These are phyloP conservation scores for Isochrysis galbana DNA, from an alignment of 78 protist genomes.

Conservation along the genomic window DNA sequence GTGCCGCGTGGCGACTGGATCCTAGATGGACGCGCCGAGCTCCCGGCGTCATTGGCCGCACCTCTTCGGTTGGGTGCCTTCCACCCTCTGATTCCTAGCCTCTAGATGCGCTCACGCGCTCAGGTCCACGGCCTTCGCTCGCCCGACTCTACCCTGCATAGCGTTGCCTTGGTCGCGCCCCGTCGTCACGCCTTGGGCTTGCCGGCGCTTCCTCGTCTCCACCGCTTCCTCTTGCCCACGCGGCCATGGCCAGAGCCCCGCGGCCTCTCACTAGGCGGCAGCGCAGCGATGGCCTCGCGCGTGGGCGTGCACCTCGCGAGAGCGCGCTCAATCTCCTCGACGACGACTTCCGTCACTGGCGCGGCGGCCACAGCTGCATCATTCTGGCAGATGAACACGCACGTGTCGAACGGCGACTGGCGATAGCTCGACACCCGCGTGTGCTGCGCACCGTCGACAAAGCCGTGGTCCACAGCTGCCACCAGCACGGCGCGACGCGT, in stretches of 20 bases:
- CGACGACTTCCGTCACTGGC: neutral
- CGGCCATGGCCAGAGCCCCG: too few relatives aligned
- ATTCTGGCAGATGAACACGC: neutral
- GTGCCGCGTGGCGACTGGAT: too few relatives aligned
- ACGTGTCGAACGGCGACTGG: neutral
- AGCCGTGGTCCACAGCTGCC: neutral
- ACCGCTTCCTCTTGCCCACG: too few relatives aligned
- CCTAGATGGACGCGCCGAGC: too few relatives aligned
- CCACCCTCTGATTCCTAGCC: too few relatives aligned
- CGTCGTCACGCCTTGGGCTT: too few relatives aligned
- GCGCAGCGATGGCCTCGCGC: neutral
- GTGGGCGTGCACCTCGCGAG: conserved; percentile 7
- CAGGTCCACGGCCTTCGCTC: too few relatives aligned
- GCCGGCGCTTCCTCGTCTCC: neutral
- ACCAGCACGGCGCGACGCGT: neutral
- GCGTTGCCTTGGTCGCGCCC: too few relatives aligned
- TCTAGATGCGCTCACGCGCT: too few relatives aligned
- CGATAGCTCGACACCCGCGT: neutral
- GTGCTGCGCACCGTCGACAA: conserved; percentile 21
- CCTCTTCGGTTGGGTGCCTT: too few relatives aligned
- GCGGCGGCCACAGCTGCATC: neutral
- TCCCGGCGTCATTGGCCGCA: too few relatives aligned
- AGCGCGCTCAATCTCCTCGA: neutral
- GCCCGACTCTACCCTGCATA: too few relatives aligned
- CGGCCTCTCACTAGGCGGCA: neutral